Evolutionary conservation across 73 alveolate species (phyloP), one percentile per base, ranked within the genome.

Genomic region (Paramecium octaurelia): DNA sequence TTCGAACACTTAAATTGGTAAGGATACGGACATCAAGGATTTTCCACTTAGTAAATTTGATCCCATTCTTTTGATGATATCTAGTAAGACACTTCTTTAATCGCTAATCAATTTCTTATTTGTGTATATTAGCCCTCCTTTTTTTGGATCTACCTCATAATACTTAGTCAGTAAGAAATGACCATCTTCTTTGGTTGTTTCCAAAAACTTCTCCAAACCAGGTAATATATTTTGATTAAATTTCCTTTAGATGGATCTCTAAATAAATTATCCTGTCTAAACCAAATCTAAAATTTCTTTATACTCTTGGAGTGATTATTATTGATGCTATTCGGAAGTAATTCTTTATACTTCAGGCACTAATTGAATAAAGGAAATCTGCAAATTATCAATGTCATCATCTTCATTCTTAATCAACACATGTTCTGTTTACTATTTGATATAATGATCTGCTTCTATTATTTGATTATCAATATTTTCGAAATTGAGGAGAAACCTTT

Each of bases 51-150:
- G 40, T 8, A 88, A 35, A 68, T 88, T 88, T 4, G 93, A 88
- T n/a, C 93, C 93, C 46, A 88, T 88, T 43, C 93, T 88, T 42
- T 88, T 88, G 29, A 88, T 64, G 27, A 88, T 88, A 75, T 69
- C 86, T 6, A 88, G 16, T 27, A 88, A 54, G 18, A 88, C 93
- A 36, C 83, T 80, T 29, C 70, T 88, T 69, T 88, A 23, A 27
- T 88, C 77, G 24, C 58, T 69, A 20, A 88, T 69, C 12, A 88
- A 31, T 23, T 36, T 48, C 54, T 88, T 80, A 70, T 88, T 88
- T 11, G 64, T 54, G 24, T 68, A 88, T 24, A 80, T 88, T 4
- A 88, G 38, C 16, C 93, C 90, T 29, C 93, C 93, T 42, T 88
- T 88, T 77, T 88, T 68, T 69, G 75, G 88, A 36, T 88, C 93